Percentiles rank a stretch among this genome's conserved stretches.
Evolutionary conservation across 441 rosid species (phyloP).

Genomic region (Rhodomyrtus psidioides): DNA sequence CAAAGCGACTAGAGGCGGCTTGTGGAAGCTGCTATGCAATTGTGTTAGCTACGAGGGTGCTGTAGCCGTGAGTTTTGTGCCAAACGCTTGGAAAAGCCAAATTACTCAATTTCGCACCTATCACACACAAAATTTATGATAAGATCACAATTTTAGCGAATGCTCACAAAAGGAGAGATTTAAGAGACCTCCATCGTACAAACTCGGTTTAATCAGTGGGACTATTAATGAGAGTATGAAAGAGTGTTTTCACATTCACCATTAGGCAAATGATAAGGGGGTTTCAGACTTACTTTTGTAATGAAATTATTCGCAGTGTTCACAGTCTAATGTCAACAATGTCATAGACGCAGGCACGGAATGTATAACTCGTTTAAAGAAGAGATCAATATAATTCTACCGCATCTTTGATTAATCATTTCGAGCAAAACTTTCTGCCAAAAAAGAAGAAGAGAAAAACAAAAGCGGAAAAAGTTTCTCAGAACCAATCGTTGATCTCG

Average conservation of each 20-base stretch:
- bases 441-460: too few species aligned
- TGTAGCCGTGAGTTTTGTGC: background rate
- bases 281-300: background rate
- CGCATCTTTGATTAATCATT: background rate
- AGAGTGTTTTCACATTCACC: background rate
- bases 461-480: background rate
- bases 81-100: background rate
- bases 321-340: background rate
- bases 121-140: background rate
- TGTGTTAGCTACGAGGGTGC: background rate
- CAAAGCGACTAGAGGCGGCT: too few species aligned
- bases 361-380: background rate
- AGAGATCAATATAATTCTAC: too few species aligned
- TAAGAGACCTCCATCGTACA: background rate
- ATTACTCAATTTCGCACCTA: background rate
- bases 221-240: background rate
- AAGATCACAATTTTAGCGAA: background rate
- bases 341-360: background rate
- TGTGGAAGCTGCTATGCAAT: too few species aligned
- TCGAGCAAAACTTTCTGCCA: too few species aligned
- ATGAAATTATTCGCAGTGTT: background rate
- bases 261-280: background rate
- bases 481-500: background rate
- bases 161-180: background rate
- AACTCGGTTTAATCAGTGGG: background rate